These are phyloP conservation scores for Sclerospora graminicola DNA, from an alignment of 352 stramenopile species.

Conservation along the genomic window DNA sequence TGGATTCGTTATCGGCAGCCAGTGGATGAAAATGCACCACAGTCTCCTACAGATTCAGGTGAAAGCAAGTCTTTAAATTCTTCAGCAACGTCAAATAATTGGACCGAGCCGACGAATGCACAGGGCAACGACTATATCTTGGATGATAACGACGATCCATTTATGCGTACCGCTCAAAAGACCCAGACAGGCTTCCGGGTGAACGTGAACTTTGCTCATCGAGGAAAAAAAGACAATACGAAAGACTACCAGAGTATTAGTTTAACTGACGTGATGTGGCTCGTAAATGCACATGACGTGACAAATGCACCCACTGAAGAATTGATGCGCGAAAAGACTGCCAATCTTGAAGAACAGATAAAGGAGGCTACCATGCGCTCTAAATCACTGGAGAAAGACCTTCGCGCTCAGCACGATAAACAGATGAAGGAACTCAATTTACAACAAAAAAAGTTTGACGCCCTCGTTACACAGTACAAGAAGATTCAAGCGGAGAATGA, in stretches of 20 bases:
- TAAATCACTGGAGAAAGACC: constrained; percentile 54
- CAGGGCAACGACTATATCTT: constrained; percentile 27
- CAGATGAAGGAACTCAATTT: constrained; percentile 57
- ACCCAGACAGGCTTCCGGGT: constrained; percentile 80
- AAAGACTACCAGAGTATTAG: constrained; percentile 86
- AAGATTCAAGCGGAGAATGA: constrained; percentile 81
- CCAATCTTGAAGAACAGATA: constrained; percentile 83
- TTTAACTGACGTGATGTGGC: constrained; percentile 71
- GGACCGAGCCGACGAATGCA: constrained; percentile 28
- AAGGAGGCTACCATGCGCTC: constrained; percentile 71
- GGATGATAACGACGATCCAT: constrained; percentile 74
- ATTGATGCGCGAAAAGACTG: constrained; percentile 81
- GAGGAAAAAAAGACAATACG: constrained; percentile 78
- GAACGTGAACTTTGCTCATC: constrained; percentile 78
- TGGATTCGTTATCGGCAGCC: constrained; percentile 71
- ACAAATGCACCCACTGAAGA: constrained; percentile 68
- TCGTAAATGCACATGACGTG: constrained; percentile 72
- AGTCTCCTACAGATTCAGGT: constrained; percentile 42
- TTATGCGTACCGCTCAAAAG: constrained; percentile 77
- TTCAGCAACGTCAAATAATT: constrained; percentile 37
- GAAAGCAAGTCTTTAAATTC: constrained; percentile 28
- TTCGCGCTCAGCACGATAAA: constrained; percentile 63
- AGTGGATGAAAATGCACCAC: constrained; percentile 28
- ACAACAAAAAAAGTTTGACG: constrained; percentile 76
- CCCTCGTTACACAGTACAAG: constrained; percentile 66